These are phyloP conservation scores for Leccinum pachyderme DNA, from an alignment of 1,284 basidiomycete genomes.

Conservation along the genomic window DNA sequence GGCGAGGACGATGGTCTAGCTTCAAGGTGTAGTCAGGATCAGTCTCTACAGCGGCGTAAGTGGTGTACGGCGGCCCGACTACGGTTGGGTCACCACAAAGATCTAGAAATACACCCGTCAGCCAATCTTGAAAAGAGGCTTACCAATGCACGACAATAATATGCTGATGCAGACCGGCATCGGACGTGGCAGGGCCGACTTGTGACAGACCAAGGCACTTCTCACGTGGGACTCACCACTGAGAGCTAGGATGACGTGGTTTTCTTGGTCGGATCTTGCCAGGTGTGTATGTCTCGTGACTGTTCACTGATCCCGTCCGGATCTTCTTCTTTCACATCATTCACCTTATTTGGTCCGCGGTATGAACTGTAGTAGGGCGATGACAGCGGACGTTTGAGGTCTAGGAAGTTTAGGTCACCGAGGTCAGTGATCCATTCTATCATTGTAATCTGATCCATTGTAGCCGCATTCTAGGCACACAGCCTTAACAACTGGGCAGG, in stretches of 20 bases:
- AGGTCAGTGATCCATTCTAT: neutral
- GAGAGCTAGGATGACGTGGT: neutral
- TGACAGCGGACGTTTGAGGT: neutral
- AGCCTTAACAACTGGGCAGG: neutral
- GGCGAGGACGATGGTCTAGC: neutral
- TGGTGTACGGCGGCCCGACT: neutral
- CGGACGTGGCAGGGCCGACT: neutral
- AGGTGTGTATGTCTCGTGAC: constrained; percentile 7
- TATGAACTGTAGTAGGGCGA: neutral
- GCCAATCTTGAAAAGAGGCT: neutral
- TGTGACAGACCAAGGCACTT: neutral
- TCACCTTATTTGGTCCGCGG: constrained; percentile 19
- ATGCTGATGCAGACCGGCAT: neutral
- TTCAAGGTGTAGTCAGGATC: neutral
- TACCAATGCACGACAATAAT: neutral
- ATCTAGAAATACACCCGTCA: neutral
- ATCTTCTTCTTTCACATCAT: constrained; percentile 16
- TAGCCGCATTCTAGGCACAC: neutral
- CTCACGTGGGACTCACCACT: neutral
- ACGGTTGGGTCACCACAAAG: too few species aligned
- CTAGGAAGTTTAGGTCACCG: neutral
- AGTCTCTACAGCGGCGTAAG: neutral
- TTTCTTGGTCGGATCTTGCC: constrained; percentile 18
- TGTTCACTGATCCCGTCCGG: constrained; percentile 9
- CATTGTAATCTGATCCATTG: too few species aligned